These are phyloP conservation scores for Tetragonia tetragonoides DNA, from an alignment of 148 eudicot genomes.

Conservation along the genomic window DNA sequence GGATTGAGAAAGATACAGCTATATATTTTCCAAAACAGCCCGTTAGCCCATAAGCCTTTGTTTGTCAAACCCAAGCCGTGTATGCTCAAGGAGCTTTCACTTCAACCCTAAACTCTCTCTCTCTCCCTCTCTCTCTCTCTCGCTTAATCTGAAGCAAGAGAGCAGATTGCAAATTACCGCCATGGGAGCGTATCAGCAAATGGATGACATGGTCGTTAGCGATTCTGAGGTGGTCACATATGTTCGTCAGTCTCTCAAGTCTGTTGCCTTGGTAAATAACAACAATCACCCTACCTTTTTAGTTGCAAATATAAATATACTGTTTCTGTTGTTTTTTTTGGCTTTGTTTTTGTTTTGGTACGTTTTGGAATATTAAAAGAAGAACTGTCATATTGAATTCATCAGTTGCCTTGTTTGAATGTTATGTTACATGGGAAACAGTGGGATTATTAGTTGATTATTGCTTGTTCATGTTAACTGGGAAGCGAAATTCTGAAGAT, in stretches of 20 bases:
- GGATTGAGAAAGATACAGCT: too few relatives aligned
- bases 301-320: not conserved
- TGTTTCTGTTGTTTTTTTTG: not conserved
- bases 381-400: not conserved
- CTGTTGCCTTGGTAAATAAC: conserved; percentile 39
- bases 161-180: too few relatives aligned
- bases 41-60: too few relatives aligned
- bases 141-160: too few relatives aligned
- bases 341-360: not conserved
- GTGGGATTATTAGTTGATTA: not conserved
- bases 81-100: too few relatives aligned
- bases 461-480: not conserved
- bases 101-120: too few relatives aligned
- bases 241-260: conserved; percentile 52
- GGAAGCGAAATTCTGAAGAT: not conserved
- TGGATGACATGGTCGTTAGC: conserved; percentile 35
- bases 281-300: not conserved
- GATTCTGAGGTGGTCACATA: conserved; percentile 45
- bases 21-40: not conserved
- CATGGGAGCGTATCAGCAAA: conserved; percentile 11
- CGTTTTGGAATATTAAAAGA: not conserved
- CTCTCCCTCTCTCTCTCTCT: too few relatives aligned
- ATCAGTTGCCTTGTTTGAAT: not conserved
- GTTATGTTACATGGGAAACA: not conserved
- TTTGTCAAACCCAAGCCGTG: too few relatives aligned